Percentiles rank a stretch among this genome's conserved stretches.
Evolutionary conservation across 1,284 basidiomycete genomes (phyloP).

Genomic region (Ganoderma meredithae): DNA sequence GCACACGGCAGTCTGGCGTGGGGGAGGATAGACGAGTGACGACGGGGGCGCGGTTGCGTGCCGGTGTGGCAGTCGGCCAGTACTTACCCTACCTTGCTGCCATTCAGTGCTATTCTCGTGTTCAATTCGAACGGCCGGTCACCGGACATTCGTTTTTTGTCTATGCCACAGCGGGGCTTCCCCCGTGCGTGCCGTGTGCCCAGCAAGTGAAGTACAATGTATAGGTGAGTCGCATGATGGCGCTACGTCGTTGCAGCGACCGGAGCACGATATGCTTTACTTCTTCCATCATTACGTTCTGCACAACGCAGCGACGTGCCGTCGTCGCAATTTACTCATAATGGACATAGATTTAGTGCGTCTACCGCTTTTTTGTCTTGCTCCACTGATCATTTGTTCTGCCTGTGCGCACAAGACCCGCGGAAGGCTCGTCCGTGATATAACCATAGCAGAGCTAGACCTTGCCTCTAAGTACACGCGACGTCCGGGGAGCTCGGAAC

Average conservation of each 20-base stretch:
- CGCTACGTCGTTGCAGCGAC: background rate
- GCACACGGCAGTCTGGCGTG: constrained; percentile 7
- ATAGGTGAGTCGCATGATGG: background rate
- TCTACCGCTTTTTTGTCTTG: background rate
- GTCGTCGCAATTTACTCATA: background rate
- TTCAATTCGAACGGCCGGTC: constrained; percentile 24
- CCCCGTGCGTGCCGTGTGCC: background rate
- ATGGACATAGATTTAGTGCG: background rate
- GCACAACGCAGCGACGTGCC: background rate
- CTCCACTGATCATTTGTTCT: background rate
- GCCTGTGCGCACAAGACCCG: background rate
- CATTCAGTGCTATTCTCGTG: constrained; percentile 18
- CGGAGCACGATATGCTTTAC: background rate
- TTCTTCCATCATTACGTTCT: background rate
- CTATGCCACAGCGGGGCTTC: background rate
- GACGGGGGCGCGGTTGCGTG: constrained; percentile 20
- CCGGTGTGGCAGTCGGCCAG: constrained; percentile 18
- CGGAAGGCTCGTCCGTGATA: background rate
- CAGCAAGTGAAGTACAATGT: background rate
- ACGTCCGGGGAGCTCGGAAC: background rate
- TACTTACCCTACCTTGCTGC: constrained; percentile 15
- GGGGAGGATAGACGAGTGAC: constrained; percentile 1
- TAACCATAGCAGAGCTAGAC: background rate
- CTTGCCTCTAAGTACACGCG: background rate
- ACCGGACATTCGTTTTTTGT: background rate